Evolutionary conservation across 495 filamentous ascomycete genomes (phyloP), one percentile per base, ranked within the genome.

Genomic region (Aspergillus carlsbadensis): DNA sequence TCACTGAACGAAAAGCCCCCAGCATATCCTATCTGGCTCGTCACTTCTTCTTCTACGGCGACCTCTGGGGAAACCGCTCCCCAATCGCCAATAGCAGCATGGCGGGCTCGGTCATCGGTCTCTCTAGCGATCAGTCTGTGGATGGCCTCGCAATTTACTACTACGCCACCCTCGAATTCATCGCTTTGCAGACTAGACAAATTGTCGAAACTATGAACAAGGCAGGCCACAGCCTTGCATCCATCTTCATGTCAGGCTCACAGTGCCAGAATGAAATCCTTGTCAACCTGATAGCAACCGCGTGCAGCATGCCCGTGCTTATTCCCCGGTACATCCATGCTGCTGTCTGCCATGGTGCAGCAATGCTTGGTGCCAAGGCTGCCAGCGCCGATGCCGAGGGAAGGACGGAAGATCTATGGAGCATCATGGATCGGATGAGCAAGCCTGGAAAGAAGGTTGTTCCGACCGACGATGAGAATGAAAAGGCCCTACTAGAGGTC

Each of bases 41-140:
- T 6, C 93, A 98, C 70, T 86, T 95, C 70, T 98, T 98, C 81
- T 95, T 98, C 78, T 97, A 98, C 65, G 94, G 94, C 51, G 94
- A 98, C 65, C 83, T 96, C n/a, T 97, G 94, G 81, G 94, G 94
- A 37, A 98, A 98, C 71, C 86, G 94, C 29, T 96, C 90, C 15
- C 94, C 94, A 5, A 84, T 98, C 53, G 93, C 93, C 0, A 91
- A 98, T 63, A 81, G 92, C 1, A 84, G 83, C 67, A 98, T 98
- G 94, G 85, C 84, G 26, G 94, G 94, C 29, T 84, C 92, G 1
- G 81, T 94, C 42, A 84, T 96, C 52, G 94, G 94, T 6, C 78
- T 98, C 31, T 88, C 84, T 68, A 87, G 83, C 50, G 93, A 98
- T 68, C 89, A 87, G 56, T 86, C 84, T 63, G 81, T 94, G 24